phyloP scores from a whole-genome alignment of 1,139 yeast genomes.

The Suhomyces anneliseae region DNA sequence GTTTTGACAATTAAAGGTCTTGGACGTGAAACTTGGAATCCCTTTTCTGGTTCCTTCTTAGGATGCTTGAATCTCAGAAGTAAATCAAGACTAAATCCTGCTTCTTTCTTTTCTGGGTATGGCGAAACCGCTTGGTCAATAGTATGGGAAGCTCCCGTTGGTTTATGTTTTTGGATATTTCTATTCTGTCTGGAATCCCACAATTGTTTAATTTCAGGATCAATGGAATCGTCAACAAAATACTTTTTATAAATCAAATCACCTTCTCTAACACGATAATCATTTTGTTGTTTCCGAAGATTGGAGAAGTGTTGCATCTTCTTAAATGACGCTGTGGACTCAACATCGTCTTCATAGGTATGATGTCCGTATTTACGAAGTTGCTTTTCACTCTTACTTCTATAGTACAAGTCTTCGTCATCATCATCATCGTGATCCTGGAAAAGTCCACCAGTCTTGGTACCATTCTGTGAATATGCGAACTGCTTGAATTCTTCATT shows the following conservation, averaged over 20 bases:
- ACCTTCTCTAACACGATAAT: conserved; percentile 51
- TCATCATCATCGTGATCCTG: conserved; percentile 9
- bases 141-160: background rate
- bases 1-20: conserved; percentile 35
- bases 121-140: background rate
- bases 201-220: conserved; percentile 50
- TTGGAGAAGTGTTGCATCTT: conserved; percentile 14
- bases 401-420: conserved; percentile 14
- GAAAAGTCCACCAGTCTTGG: background rate
- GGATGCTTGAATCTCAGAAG: background rate
- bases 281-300: conserved; percentile 22
- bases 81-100: background rate
- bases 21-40: conserved; percentile 49
- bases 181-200: conserved; percentile 47
- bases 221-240: conserved; percentile 41
- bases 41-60: conserved; percentile 14
- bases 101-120: no score
- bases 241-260: conserved; percentile 46
- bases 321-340: conserved; percentile 6
- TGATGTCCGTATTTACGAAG: conserved; percentile 1
- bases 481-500: conserved; percentile 5
- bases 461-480: conserved; percentile 1
- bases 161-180: background rate
- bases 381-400: conserved; percentile 10
- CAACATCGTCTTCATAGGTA: conserved; percentile 8